These are phyloP conservation scores for Dothistroma pini DNA, from an alignment of 2,329 filamentous ascomycete species.

Conservation along the genomic window DNA sequence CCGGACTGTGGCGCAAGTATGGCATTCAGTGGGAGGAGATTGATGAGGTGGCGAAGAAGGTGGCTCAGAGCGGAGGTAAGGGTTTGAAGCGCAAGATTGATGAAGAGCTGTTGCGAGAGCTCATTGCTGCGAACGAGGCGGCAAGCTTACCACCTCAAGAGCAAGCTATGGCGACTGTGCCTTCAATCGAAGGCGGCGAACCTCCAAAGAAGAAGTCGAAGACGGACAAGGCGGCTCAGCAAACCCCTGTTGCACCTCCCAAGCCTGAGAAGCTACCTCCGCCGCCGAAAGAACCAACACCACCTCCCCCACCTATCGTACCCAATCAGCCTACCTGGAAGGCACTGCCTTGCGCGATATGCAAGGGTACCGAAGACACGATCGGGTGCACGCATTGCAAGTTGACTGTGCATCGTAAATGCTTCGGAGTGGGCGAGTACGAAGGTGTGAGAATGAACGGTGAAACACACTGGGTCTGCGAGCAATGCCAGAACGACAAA, in stretches of 20 bases:
- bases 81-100: constrained; percentile 87
- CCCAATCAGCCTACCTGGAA: constrained; percentile 77
- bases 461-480: constrained; percentile 80
- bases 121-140: constrained; percentile 60
- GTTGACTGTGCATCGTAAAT: constrained; percentile 84
- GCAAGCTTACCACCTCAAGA: constrained; percentile 26
- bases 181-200: constrained; percentile 39
- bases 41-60: constrained; percentile 86
- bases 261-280: constrained; percentile 53
- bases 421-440: constrained; percentile 78
- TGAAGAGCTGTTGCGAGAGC: constrained; percentile 81
- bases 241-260: constrained; percentile 43
- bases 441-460: constrained; percentile 50
- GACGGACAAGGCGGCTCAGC: constrained; percentile 36
- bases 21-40: constrained; percentile 93
- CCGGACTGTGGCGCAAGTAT: constrained; percentile 91
- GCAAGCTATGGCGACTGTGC: constrained; percentile 17
- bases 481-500: constrained; percentile 93
- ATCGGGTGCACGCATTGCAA: constrained; percentile 84
- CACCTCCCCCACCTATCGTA: constrained; percentile 60
- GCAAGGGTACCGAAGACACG: constrained; percentile 66
- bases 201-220: constrained; percentile 60
- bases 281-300: constrained; percentile 50
- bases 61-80: constrained; percentile 74
- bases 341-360: constrained; percentile 80